A percentile compares a stretch with the other conserved stretches of the same genome.
Conservation (phyloP, 208 protist genomes). For the Trypanosomatidae sp. region DNA sequence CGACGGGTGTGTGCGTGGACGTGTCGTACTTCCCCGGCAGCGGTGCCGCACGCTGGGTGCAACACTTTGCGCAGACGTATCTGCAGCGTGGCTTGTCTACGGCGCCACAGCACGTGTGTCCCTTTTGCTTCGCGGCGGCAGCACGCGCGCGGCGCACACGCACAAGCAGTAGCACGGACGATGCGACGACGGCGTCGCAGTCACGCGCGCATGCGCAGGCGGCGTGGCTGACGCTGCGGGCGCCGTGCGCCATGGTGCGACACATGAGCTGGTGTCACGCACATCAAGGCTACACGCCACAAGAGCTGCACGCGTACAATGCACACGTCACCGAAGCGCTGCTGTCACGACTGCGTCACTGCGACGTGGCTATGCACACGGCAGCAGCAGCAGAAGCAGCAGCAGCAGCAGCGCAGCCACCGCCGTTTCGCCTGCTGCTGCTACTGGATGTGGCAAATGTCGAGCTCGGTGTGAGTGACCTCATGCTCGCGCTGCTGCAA, state of each 20-base stretch:
- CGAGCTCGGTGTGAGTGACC: slow-evolving; percentile 16
- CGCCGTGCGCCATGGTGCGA: slow-evolving; percentile 22
- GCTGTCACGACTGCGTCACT: slow-evolving; percentile 6
- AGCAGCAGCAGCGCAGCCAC: neutral
- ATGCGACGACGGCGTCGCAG: no score
- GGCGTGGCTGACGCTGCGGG: slow-evolving; percentile 22
- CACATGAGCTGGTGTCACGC: slow-evolving; percentile 60
- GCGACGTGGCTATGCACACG: no score
- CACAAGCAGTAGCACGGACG: neutral
- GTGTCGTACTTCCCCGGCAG: slow-evolving; percentile 10
- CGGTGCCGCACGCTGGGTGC: slow-evolving; percentile 4
- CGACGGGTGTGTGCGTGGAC: slow-evolving; percentile 7
- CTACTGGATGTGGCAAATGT: slow-evolving; percentile 66
- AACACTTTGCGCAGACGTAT: slow-evolving; percentile 12
- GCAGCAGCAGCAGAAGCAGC: neutral
- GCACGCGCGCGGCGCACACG: neutral
- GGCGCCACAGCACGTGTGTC: slow-evolving; percentile 18
- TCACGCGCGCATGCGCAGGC: no score
- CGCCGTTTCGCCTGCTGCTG: slow-evolving; percentile 22
- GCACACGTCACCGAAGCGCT: slow-evolving; percentile 15
- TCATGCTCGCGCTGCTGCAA: slow-evolving; percentile 24
- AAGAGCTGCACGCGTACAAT: slow-evolving; percentile 38
- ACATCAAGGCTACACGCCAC: slow-evolving; percentile 17
- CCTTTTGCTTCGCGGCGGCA: no score
- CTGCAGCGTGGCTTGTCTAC: slow-evolving; percentile 5